Evolutionary conservation across 352 stramenopile genomes (phyloP), one percentile per base, ranked within the genome.

Genomic region (Globisporangium iwayamae): DNA sequence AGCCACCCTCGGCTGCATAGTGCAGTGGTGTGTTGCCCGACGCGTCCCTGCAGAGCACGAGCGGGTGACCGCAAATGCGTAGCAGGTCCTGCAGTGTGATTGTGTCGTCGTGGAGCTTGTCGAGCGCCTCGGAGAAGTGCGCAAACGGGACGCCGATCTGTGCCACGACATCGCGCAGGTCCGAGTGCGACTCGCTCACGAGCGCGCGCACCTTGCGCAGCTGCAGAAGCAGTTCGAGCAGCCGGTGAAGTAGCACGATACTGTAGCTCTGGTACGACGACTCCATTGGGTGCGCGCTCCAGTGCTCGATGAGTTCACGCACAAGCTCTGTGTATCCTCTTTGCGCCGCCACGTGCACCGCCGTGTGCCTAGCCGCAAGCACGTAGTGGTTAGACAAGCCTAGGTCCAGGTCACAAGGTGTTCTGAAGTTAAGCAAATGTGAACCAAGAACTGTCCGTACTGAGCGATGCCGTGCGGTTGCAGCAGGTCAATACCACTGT

Each of bases 11-110:
- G 3, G 85, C 83, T 2, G 85, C 83, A 36, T 90, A 92, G 46
- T 93, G 85, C 8, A 93, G 72, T 38, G 83, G 85, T 1, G 83
- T 92, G 54, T 92, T 93, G 4, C 85, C 85, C 1, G 72, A 57
- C 10, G 80, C 71, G 38, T 93, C 85, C 61, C 78, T 83, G 18
- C 71, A 78, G 2, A 91, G 68, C 47, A 84, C 81, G 4, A 93
- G 69, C 0, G 85, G 85, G 20, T 92, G 85, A 3, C 85, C 85
- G 41, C 79, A 91, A 50, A 93, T 91, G 30, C 73, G 69, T 9
- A 93, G 58, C 34, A 93, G 64, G 41, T 93, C 79, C 56, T 82
- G 73, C 8, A 93, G 50, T 11, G 76, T 81, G 13, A 90, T 72
- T 1, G 66, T 74, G 10, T 78, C 65, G 41, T 85, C 74, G 36